A percentile compares a stretch with the other conserved stretches of the same genome.
Evolutionary conservation across 2,329 filamentous ascomycete species (phyloP).

Genomic region (Claviceps cyperi): DNA sequence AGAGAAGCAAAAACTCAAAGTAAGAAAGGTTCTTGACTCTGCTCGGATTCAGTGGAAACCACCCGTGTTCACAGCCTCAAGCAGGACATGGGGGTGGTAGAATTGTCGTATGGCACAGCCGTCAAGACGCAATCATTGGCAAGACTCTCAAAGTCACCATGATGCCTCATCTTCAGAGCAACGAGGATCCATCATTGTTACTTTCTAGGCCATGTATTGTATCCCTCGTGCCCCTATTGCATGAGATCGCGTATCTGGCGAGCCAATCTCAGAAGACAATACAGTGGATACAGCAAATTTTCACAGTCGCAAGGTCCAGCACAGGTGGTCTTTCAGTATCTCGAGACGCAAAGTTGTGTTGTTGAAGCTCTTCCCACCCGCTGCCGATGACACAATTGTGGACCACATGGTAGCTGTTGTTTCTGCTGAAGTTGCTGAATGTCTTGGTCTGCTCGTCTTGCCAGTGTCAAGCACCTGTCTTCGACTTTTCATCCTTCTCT

Average conservation of each 20-base stretch:
- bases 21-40: constrained; percentile 62
- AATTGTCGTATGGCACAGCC: not conserved
- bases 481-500: not conserved
- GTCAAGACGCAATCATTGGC: not conserved
- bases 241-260: not conserved
- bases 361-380: not conserved
- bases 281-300: not conserved
- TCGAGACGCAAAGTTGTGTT: not conserved
- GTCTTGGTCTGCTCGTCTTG: not conserved
- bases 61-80: constrained; percentile 80
- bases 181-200: not conserved
- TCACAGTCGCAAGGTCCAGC: not conserved
- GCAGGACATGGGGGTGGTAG: constrained; percentile 91
- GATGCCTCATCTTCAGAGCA: too few relatives aligned
- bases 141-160: not conserved
- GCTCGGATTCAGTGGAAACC: constrained; percentile 85
- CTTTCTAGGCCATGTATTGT: not conserved
- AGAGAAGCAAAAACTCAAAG: constrained; percentile 68
- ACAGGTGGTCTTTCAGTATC: not conserved
- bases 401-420: not conserved
- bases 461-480: not conserved
- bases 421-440: not conserved
- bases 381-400: not conserved
- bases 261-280: not conserved
- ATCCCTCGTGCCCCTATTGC: not conserved